Base-by-base conservation (phyloP, 495 filamentous ascomycete genomes). In the Thozetella sp. region DNA sequence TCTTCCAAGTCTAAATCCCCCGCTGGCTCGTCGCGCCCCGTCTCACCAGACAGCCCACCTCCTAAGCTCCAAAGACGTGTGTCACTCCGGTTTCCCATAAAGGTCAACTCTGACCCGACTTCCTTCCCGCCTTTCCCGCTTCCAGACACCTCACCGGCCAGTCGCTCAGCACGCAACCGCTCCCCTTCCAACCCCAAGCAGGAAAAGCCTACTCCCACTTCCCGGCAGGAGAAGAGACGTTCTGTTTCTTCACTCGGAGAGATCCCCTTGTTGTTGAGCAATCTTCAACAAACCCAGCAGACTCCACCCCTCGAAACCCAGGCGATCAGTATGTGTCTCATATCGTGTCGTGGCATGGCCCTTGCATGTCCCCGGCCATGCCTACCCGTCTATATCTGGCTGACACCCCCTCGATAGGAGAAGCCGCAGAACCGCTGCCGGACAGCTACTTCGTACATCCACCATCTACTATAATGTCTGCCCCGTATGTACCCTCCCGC, bases 401-500 rank as follows among this genome's bases (percentile, higher is more conserved):
- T n/a, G n/a, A n/a, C 19, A 13, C 12, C 19, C 4, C 50, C 23
- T 23, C 50, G 12, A 10, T 17, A 25, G 24, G 25, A 54, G 53
- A 55, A 54, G 30, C 55, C 53, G 37, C 60, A 27, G 25, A 40
- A 58, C 24, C 19, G 37, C 22, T 52, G 24, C 25, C 25, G 22
- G 45, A 20, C 3, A 22, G 58, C 43, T 48, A 48, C n/a, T 48
- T 13, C 20, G 20, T 48, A 37, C 24, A 26, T 17, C 55, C 26
- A 22, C 9, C 51, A 56, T 17, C 17, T 56, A n/a, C 17, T 27
- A 67, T 17, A 51, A 72, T 72, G 70, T 63, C 70, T 67, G 64
- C 70, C 43, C 62, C 64, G 70, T 72, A 22, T 63, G 70, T 64
- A 1, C 3, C 4, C n/a, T 2, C 3, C 4, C 25, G 52, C 48